Evolutionary conservation across 2,329 filamentous ascomycete species (phyloP).

Genomic region (Achaetomium macrosporum): DNA sequence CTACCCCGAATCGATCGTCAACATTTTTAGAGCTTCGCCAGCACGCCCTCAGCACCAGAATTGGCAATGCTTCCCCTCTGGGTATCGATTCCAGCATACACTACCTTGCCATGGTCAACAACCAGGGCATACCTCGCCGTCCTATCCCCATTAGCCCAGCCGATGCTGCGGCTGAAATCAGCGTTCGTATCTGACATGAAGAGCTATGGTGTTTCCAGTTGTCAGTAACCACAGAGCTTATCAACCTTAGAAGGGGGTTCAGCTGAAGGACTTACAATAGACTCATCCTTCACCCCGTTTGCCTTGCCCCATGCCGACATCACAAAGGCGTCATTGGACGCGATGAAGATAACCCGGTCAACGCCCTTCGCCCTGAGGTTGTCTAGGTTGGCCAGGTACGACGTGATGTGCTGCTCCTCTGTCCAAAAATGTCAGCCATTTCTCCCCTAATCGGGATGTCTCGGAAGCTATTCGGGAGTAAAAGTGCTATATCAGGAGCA

Average conservation of each 20-base stretch:
- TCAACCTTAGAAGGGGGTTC: neutral
- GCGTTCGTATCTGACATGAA: slow-evolving; percentile 67
- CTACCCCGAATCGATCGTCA: neutral
- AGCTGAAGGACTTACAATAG: slow-evolving; percentile 39
- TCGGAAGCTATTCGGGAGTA: no score
- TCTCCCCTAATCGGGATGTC: no score
- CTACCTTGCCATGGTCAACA: slow-evolving; percentile 76
- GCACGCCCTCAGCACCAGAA: slow-evolving; percentile 49
- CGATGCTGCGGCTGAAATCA: slow-evolving; percentile 71
- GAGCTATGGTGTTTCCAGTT: slow-evolving; percentile 38
- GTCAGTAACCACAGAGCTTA: neutral
- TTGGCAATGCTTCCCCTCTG: slow-evolving; percentile 41
- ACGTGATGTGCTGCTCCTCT: slow-evolving; percentile 72
- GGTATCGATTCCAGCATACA: slow-evolving; percentile 70
- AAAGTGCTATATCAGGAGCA: no score
- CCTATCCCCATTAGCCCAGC: slow-evolving; percentile 69
- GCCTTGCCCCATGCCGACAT: slow-evolving; percentile 90
- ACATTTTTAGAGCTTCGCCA: slow-evolving; percentile 44
- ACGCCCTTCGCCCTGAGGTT: slow-evolving; percentile 74
- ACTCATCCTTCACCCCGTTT: slow-evolving; percentile 68
- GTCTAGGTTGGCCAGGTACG: slow-evolving; percentile 67
- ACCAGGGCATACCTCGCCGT: slow-evolving; percentile 76
- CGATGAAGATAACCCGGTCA: slow-evolving; percentile 74
- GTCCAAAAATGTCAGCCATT: no score
- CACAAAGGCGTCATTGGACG: slow-evolving; percentile 79